Evolutionary conservation across 441 rosid species (phyloP).

Genomic region (Theobroma grandiflorum): DNA sequence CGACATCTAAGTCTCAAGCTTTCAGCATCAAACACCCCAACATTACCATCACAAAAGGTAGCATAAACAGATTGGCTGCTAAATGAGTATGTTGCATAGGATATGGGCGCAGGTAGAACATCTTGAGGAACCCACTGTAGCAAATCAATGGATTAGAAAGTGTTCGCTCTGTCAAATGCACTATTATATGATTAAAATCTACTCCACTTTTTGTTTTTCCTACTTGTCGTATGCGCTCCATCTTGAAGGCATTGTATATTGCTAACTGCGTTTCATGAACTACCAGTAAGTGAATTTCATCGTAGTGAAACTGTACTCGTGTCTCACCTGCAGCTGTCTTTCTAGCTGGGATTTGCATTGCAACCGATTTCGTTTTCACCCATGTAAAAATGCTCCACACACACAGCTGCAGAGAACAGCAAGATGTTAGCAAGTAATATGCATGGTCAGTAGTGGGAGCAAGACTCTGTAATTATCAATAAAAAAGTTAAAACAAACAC

Average conservation of each 20-base stretch:
- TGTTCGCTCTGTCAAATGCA: neutral
- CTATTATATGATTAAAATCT: neutral
- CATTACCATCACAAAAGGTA: constrained; percentile 77
- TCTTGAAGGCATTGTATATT: constrained; percentile 84
- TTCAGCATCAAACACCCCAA: constrained; percentile 88
- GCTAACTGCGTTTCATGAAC: constrained; percentile 93
- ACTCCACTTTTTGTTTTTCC: constrained; percentile 11
- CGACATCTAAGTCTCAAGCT: constrained; percentile 76
- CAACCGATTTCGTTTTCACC: constrained; percentile 84
- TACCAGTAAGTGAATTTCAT: constrained; percentile 80
- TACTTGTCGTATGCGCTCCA: constrained; percentile 86
- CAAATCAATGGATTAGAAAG: neutral
- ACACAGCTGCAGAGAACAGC: constrained; percentile 58
- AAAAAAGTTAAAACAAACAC: neutral
- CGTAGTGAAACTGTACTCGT: constrained; percentile 83
- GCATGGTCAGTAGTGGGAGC: neutral
- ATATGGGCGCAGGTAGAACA: constrained; percentile 68
- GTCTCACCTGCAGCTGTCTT: constrained; percentile 77
- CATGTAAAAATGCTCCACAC: constrained; percentile 93
- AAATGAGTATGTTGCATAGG: constrained; percentile 81
- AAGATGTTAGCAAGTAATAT: neutral
- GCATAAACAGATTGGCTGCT: constrained; percentile 85
- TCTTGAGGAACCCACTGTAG: constrained; percentile 94
- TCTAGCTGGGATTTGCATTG: constrained; percentile 77
- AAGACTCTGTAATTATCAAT: neutral